These are phyloP conservation scores for Dispira parvispora DNA, from an alignment of 192 early-diverging fungal species.

Conservation along the genomic window DNA sequence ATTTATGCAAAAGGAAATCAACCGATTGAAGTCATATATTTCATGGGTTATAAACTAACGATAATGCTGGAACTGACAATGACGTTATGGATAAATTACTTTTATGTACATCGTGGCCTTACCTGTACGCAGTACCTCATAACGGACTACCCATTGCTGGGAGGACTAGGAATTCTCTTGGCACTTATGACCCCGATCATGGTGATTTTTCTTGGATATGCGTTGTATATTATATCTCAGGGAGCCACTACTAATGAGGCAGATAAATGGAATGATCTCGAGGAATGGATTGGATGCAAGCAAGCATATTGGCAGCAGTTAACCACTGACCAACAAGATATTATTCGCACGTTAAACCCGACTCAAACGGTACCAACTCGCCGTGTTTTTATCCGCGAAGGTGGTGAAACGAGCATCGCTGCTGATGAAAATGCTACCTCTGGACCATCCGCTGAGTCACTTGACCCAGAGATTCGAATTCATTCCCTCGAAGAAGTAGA, in stretches of 20 bases:
- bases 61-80: no score
- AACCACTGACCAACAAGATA: neutral
- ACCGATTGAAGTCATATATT: no score
- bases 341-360: neutral
- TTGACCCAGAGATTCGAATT: neutral
- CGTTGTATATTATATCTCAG: neutral
- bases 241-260: neutral
- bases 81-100: no score
- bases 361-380: neutral
- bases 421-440: neutral
- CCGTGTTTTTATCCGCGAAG: neutral
- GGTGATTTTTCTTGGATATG: neutral
- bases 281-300: neutral
- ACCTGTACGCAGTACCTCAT: neutral
- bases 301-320: neutral
- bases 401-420: neutral
- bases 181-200: neutral
- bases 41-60: no score
- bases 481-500: conserved; percentile 19
- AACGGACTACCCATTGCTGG: neutral
- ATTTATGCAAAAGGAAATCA: no score
- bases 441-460: neutral
- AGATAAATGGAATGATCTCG: conserved; percentile 1
- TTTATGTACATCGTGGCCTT: no score
- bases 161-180: neutral